Base-by-base conservation (phyloP, 176 grass and related monocot species). In the Eleusine indica region DNA sequence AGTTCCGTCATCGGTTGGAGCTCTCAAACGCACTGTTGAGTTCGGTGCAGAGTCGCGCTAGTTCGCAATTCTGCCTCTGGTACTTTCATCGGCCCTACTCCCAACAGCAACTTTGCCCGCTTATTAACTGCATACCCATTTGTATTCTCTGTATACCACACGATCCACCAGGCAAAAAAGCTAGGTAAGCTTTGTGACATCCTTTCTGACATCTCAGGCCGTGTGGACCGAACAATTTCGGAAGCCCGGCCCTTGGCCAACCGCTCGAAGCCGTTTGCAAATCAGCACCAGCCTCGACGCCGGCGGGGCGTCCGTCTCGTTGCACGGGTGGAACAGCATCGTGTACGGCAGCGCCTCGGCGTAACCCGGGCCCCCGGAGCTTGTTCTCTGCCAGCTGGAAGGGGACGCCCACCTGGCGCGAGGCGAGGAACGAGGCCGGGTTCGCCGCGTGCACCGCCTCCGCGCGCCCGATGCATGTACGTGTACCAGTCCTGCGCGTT, bases 381-480 rank as follows among this genome's bases (percentile, higher is more conserved):
- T 93, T 86, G 2, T 21, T 42, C 38, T 95, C 44, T 74, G 69
- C 54, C 1, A 57, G 43, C 25, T 25, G 25, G 70, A 91, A 97
- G 64, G 52, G 84, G 4, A 97, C 74, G 13, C 68, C 78, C 32
- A 89, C 81, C 67, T 30, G 78, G 48, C 81, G 52, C 35, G 49
- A 29, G 3, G 44, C 29, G 0, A 97, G 91, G 84, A 89, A 97
- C 32, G 32, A 35, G 32, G 32, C 0, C 32, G 83, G 83, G 38
- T 89, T 92, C 54, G 83, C 86, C 17, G 80, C 88, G 79, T 93
- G 90, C 64, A 96, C 94, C 32, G 86, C 90, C 86, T 96, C 86
- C 12, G 94, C 94, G 0, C 90, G 32, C 72, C 76, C 25, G 25
- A 25, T 91, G 72, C 94, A 96, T 93, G 86, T 91, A 90, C 90